Base-by-base conservation (phyloP, 768 basidiomycete species). In the Lentinula aciculospora region DNA sequence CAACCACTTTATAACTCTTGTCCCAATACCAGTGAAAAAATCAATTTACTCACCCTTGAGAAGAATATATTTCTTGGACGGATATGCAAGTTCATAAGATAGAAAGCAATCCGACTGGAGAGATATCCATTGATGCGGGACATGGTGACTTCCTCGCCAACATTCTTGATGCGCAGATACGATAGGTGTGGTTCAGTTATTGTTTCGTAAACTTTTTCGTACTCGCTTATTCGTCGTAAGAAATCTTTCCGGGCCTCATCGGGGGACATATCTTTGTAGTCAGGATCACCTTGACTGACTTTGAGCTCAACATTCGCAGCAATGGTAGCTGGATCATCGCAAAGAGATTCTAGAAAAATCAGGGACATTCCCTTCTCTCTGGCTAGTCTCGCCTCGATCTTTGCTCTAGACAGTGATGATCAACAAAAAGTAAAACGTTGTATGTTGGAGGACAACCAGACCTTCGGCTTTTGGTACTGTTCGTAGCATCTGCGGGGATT, bases 41-140 rank as follows among this genome's bases (percentile, higher is more conserved):
- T 17, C 12, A n/a, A 28, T 51, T 51, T 21, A 51, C 87, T 65
- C 66, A 98, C 96, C 65, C 97, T 75, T 4, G 97, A 98, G 60
- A 99, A 82, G 73, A 94, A 99, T 60, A 99, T 98, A 68, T 88
- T 93, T 58, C 97, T 81, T 5, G 97, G 96, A 65, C 97, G 97
- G 64, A 99, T 76, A 71, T 99, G 97, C 65, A 98, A 71, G 70
- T 98, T 98, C 95, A 98, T 98, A 56, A 99, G 78, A 72, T 95
- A 99, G 74, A 96, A 99, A 19, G 94, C 96, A 63, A 99, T 94
- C 34, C 97, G 88, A 78, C 92, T 94, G 67, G 95, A 93, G 59
- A 99, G 74, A 67, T 99, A 99, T 13, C 95, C 95, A 66, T 95
- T 85, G 55, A 99, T 98, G 62, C 87, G 79, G 53, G 83, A 86